Evolutionary conservation across 768 basidiomycete species (phyloP), one percentile per base, ranked within the genome.

Genomic region (Kwoniella pini): DNA sequence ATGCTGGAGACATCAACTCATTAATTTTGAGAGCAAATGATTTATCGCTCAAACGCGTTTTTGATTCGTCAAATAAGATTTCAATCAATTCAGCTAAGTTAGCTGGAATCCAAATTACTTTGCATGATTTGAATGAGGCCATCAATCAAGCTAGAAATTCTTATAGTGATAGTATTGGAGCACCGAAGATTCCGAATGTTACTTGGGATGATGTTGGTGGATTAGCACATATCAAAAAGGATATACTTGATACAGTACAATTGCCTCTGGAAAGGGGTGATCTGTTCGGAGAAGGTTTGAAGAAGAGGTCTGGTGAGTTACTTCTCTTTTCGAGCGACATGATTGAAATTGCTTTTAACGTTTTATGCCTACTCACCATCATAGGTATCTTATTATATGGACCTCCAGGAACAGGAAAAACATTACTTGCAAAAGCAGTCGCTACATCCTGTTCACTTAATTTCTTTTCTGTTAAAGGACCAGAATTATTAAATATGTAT

Each of bases 201-300:
- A 84, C 88, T 0, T 99, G 96, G 96, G 92, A 97, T 76, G 96
- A 99, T 75, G 88, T 99, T 12, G 96, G 96, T 26, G 96, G 96
- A 3, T 80, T 99, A 11, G 87, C 86, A 2, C 80, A 82, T 61
- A 91, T 96, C 59, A 98, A 97, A 76, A 79, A 85, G 36, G 95
- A 97, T 68, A 97, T 99, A 54, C 80, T 98, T 60, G 95, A 99
- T 71, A 99, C 94, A 19, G 90, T 97, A 43, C 92, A 96, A 71
- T 81, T 97, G 2, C 94, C 94, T 0, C 79, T 97, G 19, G 89
- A 93, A 46, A 86, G 89, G 74, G 91, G 93, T 7, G 92, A 96
- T 65, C 76, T 97, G 0, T 97, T 97, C 78, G 83, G 87, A 0
- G 86, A 88, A 50, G 95, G 94, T 0, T 79, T 99, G 12, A 98